Base-by-base conservation (phyloP, 768 basidiomycete species). In the Termitomyces sp. region DNA sequence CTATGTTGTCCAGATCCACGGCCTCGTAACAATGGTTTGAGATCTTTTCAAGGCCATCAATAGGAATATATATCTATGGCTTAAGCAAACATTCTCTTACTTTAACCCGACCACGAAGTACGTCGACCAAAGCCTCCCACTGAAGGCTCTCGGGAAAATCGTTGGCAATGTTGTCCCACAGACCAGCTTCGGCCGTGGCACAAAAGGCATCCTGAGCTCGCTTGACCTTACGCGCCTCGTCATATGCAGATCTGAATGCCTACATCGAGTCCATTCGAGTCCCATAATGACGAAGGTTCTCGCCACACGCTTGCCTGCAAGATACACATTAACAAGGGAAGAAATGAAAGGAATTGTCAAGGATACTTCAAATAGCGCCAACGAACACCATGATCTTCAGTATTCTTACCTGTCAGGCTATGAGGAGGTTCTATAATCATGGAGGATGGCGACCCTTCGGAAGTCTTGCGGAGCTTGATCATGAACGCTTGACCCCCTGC, bases 361-460 rank as follows among this genome's bases (percentile, higher is more conserved):
- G 64, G 76, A 63, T 65, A 88, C 86, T 91, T 91, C 79, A 95
- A 81, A 65, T 94, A 84, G 50, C 93, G 74, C 90, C 90, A 93
- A 42, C 82, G 80, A 23, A 78, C 71, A 35, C 83, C 75, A 15
- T 72, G 64, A 50, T 67, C 60, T 53, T 78, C 73, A 1, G 67
- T 63, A 9, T 66, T 62, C 31, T 72, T 83, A 53, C 74, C 74
- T 51, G 81, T 71, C 60, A 94, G 73, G 14, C 73, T 75, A 65
- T 82, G 81, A 1, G 91, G 92, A 41, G 92, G 89, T 46, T 97
- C 94, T 38, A 97, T 74, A 11, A 94, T 67, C 89, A 93, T 92
- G 7, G 89, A 88, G 4, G 82, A 79, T 1, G 91, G 79, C 0
- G 91, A 87, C 23, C 85, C 82, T 60, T 91, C 89, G 40, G 76